Conservation (phyloP, 2,329 filamentous ascomycete genomes). For the Colletotrichum sp. region DNA sequence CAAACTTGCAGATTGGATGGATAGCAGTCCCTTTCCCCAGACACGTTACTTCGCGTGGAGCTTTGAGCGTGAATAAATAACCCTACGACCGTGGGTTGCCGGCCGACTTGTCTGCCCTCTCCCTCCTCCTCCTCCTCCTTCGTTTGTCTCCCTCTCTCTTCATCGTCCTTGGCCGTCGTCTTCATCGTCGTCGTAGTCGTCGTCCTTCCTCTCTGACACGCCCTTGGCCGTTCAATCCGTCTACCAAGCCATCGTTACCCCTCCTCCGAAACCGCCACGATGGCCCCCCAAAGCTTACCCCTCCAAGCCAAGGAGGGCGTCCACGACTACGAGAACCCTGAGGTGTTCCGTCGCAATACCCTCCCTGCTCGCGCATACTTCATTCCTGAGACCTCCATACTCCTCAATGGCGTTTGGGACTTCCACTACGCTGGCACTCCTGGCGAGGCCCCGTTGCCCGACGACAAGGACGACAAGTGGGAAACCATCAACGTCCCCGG, state of each 20-base stretch:
- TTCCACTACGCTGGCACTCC: constrained; percentile 56
- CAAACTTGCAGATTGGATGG: background rate
- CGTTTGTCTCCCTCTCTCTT: background rate
- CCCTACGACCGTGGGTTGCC: background rate
- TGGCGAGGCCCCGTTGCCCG: constrained; percentile 47
- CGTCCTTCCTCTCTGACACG: background rate
- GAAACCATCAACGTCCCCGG: constrained; percentile 64
- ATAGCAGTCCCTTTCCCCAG: background rate
- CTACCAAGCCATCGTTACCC: background rate
- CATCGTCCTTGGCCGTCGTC: background rate
- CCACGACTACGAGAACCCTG: constrained; percentile 55
- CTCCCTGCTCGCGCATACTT: constrained; percentile 57
- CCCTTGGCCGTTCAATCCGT: background rate
- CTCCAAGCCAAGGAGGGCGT: constrained; percentile 37
- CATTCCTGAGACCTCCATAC: constrained; percentile 53
- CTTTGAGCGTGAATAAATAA: constrained; percentile 16
- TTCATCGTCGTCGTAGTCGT: background rate
- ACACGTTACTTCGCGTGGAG: constrained; percentile 3
- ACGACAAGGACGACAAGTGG: constrained; percentile 41
- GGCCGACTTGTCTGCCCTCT: background rate
- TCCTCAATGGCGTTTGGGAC: constrained; percentile 62
- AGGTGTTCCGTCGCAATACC: constrained; percentile 57
- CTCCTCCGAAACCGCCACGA: constrained; percentile 2
- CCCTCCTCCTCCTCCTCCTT: background rate
- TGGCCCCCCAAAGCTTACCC: constrained; percentile 31